These are phyloP conservation scores for Pseudomassariella vexata DNA, from an alignment of 2,329 filamentous ascomycete species.

Conservation along the genomic window DNA sequence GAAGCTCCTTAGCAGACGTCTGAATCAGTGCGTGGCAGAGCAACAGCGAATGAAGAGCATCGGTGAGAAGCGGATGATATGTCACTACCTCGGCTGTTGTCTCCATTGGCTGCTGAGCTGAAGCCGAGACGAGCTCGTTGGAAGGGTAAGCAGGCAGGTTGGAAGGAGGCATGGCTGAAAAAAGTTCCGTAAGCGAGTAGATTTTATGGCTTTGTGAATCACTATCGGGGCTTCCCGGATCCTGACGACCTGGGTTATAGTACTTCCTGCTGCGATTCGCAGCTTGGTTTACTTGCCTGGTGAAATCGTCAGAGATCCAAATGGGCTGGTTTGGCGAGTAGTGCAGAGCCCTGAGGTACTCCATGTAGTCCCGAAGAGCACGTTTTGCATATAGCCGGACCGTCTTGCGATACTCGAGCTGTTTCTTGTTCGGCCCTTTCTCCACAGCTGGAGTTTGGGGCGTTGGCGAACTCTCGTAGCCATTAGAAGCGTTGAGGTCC, in stretches of 20 bases:
- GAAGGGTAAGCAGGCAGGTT: slow-evolving; percentile 64
- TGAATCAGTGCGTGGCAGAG: slow-evolving; percentile 75
- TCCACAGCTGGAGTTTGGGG: slow-evolving; percentile 6
- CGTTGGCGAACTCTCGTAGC: too few species aligned
- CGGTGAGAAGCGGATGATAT: slow-evolving; percentile 74
- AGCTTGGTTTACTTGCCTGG: slow-evolving; percentile 50
- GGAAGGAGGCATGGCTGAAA: slow-evolving; percentile 59
- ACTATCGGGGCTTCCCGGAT: slow-evolving; percentile 24
- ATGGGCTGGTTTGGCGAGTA: slow-evolving; percentile 68
- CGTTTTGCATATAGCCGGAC: slow-evolving; percentile 72
- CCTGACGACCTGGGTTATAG: slow-evolving; percentile 30
- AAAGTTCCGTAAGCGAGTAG: slow-evolving; percentile 56
- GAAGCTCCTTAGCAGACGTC: slow-evolving; percentile 70
- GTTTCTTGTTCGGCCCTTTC: slow-evolving; percentile 14
- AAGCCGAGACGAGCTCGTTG: slow-evolving; percentile 26
- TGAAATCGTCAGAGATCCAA: slow-evolving; percentile 52
- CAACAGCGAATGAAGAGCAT: slow-evolving; percentile 72
- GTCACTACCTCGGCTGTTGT: slow-evolving; percentile 57
- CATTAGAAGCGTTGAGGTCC: too few species aligned
- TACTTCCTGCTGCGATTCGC: slow-evolving; percentile 26
- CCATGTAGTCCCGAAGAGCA: slow-evolving; percentile 67
- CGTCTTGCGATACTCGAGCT: slow-evolving; percentile 56
- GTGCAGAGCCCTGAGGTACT: slow-evolving; percentile 68
- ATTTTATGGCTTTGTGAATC: slow-evolving; percentile 28
- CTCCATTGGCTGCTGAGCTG: slow-evolving; percentile 24